Evolutionary conservation across 2,329 filamentous ascomycete genomes (phyloP).

Genomic region (Ascocoryne sarcoides): DNA sequence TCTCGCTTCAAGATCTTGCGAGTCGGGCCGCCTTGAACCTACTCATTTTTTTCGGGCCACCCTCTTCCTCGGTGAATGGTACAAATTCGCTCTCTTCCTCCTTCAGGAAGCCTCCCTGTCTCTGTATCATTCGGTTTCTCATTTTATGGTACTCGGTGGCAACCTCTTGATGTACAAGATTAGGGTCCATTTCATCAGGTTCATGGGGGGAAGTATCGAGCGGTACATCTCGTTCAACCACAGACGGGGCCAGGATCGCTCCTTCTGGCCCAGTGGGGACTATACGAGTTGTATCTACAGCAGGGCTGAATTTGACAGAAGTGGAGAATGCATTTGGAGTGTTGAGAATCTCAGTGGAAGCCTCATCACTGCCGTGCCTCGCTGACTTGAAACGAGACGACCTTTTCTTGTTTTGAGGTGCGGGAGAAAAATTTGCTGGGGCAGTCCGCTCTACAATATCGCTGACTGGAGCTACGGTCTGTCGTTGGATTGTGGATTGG

Average conservation of each 20-base stretch:
- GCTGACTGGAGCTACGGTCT: constrained; percentile 29
- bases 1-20: constrained; percentile 38
- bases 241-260: constrained; percentile 47
- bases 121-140: constrained; percentile 74
- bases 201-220: constrained; percentile 29
- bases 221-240: constrained; percentile 45
- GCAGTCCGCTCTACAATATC: constrained; percentile 35
- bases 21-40: constrained; percentile 66
- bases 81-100: constrained; percentile 57
- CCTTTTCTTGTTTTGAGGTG: constrained; percentile 26
- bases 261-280: constrained; percentile 32
- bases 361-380: constrained; percentile 18
- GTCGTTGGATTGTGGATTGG: no score
- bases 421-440: constrained; percentile 9
- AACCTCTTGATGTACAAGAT: constrained; percentile 66
- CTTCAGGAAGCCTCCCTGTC: constrained; percentile 71
- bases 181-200: constrained; percentile 63
- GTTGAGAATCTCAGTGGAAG: constrained; percentile 11
- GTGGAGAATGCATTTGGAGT: constrained; percentile 20
- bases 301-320: constrained; percentile 20
- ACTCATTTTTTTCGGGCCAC: constrained; percentile 55
- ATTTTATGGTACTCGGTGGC: constrained; percentile 74
- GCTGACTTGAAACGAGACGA: constrained; percentile 36
- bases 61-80: constrained; percentile 56
- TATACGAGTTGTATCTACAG: constrained; percentile 11